These are phyloP conservation scores for Talaromyces sp. DNA, from an alignment of 2,329 filamentous ascomycete genomes.

Conservation along the genomic window DNA sequence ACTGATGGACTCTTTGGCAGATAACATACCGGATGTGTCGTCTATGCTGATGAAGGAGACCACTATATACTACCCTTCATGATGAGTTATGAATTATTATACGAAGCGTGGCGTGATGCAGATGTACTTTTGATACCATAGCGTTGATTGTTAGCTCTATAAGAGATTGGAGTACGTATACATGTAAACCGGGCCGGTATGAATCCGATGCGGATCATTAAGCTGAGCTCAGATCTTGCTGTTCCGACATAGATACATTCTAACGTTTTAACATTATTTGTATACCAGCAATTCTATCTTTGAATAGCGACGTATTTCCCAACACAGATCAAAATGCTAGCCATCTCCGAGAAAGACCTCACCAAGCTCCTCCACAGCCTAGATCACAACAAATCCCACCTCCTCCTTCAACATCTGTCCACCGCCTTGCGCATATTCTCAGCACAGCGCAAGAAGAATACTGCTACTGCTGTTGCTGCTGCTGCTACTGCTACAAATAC, in stretches of 20 bases:
- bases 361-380: constrained; percentile 30
- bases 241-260: not conserved
- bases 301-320: too few species aligned
- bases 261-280: too few species aligned
- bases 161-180: not conserved
- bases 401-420: constrained; percentile 34
- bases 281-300: too few species aligned
- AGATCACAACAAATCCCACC: constrained; percentile 28
- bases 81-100: constrained; percentile 4
- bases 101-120: not conserved
- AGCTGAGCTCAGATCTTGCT: not conserved
- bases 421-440: constrained; percentile 31
- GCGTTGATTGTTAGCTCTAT: not conserved
- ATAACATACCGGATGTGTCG: constrained; percentile 47
- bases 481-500: too few species aligned
- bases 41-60: constrained; percentile 6
- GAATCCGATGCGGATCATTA: not conserved
- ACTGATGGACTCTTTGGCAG: constrained; percentile 72
- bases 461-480: too few species aligned
- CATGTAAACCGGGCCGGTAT: too few species aligned
- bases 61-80: constrained; percentile 13
- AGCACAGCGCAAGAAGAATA: constrained; percentile 22
- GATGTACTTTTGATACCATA: not conserved
- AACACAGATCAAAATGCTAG: constrained; percentile 24
- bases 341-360: constrained; percentile 32